phyloP scores from a whole-genome alignment of 345 rosid genomes.

The Aquilaria yunnanensis region DNA sequence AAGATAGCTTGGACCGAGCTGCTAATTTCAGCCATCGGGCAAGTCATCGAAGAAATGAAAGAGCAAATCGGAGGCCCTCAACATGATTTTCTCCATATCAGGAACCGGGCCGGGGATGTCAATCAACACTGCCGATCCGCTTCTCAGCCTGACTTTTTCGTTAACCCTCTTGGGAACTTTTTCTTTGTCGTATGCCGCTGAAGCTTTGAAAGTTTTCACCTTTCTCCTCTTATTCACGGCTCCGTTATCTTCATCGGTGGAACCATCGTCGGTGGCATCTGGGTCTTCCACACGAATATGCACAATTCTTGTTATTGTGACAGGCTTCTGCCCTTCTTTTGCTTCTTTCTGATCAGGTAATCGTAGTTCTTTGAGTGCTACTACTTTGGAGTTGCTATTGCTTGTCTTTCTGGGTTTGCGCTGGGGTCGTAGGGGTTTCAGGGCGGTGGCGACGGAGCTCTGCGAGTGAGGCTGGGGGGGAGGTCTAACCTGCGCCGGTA shows the following conservation, averaged over 20 bases:
- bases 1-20: too few species aligned
- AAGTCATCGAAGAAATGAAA: not conserved
- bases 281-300: not conserved
- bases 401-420: not conserved
- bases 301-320: not conserved
- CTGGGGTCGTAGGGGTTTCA: not conserved
- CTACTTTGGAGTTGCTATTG: not conserved
- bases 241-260: not conserved
- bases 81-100: not conserved
- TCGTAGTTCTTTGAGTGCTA: not conserved
- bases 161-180: not conserved
- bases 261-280: not conserved
- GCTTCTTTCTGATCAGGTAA: not conserved
- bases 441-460: not conserved
- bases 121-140: not conserved
- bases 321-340: not conserved
- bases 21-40: not conserved
- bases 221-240: not conserved
- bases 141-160: not conserved
- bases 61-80: not conserved
- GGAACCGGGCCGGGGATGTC: not conserved
- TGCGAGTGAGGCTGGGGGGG: not conserved
- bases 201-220: not conserved
- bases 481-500: too few species aligned
- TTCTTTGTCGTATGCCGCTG: not conserved